phyloP scores from a whole-genome alignment of 352 stramenopile genomes.

The Globisporangium polare region DNA sequence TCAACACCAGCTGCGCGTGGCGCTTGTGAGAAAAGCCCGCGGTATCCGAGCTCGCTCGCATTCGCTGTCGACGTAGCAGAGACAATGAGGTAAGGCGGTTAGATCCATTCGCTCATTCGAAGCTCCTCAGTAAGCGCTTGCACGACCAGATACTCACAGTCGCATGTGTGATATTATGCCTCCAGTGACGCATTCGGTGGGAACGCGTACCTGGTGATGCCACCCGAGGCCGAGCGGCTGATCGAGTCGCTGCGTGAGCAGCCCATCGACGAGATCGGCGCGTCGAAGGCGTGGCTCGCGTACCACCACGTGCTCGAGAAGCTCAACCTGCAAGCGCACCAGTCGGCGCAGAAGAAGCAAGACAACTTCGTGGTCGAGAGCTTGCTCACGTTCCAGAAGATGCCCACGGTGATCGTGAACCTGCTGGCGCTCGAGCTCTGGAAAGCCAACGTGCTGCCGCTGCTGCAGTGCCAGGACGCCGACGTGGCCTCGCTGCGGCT shows the following conservation, averaged over 20 bases:
- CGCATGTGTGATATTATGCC: neutral
- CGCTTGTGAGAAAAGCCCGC: neutral
- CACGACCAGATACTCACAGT: neutral
- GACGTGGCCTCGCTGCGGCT: slow-evolving; percentile 73
- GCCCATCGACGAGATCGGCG: slow-evolving; percentile 56
- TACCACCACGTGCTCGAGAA: slow-evolving; percentile 90
- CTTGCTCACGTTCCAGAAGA: slow-evolving; percentile 90
- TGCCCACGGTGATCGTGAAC: slow-evolving; percentile 85
- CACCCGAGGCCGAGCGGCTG: slow-evolving; percentile 77
- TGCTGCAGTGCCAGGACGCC: slow-evolving; percentile 41
- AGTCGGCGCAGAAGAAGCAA: slow-evolving; percentile 84
- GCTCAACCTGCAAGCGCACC: slow-evolving; percentile 92
- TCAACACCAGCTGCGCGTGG: too few species aligned
- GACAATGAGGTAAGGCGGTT: neutral
- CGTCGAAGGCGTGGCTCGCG: slow-evolving; percentile 67
- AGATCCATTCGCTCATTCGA: neutral
- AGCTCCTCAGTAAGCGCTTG: neutral
- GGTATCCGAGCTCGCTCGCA: neutral
- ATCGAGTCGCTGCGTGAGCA: slow-evolving; percentile 72
- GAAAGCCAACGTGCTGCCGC: slow-evolving; percentile 78
- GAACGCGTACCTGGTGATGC: slow-evolving; percentile 59
- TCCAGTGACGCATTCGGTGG: slow-evolving; percentile 8
- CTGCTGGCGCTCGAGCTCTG: slow-evolving; percentile 89
- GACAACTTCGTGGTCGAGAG: slow-evolving; percentile 94
- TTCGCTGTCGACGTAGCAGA: neutral